Evolutionary conservation across 2,329 filamentous ascomycete species (phyloP).

Genomic region (Pezicula carpinea): DNA sequence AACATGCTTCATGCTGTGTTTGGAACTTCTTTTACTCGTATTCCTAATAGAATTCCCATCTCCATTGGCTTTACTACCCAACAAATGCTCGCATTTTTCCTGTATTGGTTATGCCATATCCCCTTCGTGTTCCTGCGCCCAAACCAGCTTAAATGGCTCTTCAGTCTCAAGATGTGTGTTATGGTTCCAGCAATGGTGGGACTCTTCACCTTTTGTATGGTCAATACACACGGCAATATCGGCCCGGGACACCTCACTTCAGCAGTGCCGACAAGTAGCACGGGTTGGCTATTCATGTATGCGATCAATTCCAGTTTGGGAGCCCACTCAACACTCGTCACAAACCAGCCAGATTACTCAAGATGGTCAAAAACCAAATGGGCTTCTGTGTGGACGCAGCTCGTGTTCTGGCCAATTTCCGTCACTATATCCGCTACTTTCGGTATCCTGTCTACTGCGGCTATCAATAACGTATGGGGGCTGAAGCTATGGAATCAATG

Average conservation of each 20-base stretch:
- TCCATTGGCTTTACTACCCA: constrained; percentile 29
- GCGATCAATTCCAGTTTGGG: constrained; percentile 30
- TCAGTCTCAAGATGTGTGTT: constrained; percentile 35
- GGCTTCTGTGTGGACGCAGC: constrained; percentile 33
- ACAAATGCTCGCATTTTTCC: constrained; percentile 31
- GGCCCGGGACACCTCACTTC: constrained; percentile 16
- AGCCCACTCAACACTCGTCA: constrained; percentile 28
- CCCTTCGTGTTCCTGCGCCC: constrained; percentile 19
- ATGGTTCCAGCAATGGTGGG: constrained; percentile 29
- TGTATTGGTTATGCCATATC: constrained; percentile 34
- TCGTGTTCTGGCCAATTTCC: constrained; percentile 33
- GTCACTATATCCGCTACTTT: constrained; percentile 34
- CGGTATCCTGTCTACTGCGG: constrained; percentile 36
- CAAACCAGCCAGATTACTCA: constrained; percentile 36
- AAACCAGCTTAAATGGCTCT: constrained; percentile 35
- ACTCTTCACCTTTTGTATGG: constrained; percentile 32
- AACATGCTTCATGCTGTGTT: constrained; percentile 31
- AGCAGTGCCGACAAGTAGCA: background rate
- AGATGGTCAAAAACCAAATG: constrained; percentile 31
- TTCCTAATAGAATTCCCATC: constrained; percentile 27
- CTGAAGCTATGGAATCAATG: constrained; percentile 13
- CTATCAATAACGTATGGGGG: constrained; percentile 35
- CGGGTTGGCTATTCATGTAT: constrained; percentile 28
- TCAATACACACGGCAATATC: constrained; percentile 28
- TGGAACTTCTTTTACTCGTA: constrained; percentile 25